These are phyloP conservation scores for Pouteria campechiana DNA, from an alignment of 179 eudicot species.

Conservation along the genomic window DNA sequence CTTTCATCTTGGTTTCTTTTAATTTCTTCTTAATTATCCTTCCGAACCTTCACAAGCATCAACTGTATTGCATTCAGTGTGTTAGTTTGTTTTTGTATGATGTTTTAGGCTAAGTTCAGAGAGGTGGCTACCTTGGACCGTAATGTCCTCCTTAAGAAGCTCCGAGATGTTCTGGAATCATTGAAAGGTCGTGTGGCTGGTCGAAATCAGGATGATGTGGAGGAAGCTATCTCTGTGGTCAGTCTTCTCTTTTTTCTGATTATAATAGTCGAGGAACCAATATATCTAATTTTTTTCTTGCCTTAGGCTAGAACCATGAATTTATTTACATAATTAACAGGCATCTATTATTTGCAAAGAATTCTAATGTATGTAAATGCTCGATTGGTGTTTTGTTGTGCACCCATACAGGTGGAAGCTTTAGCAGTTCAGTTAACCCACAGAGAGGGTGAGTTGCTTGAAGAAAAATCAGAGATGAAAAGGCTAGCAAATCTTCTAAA, in stretches of 20 bases:
- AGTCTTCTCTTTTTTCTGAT: slow-evolving; percentile 8
- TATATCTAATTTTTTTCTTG: too few species aligned
- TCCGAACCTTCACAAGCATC: too few species aligned
- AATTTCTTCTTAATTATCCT: too few species aligned
- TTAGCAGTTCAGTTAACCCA: slow-evolving; percentile 91
- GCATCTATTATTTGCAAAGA: too few species aligned
- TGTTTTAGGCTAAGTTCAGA: slow-evolving; percentile 66
- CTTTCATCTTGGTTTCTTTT: too few species aligned
- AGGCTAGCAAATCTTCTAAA: slow-evolving; percentile 74
- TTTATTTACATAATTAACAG: too few species aligned
- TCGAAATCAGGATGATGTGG: slow-evolving; percentile 81
- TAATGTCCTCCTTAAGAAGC: slow-evolving; percentile 86
- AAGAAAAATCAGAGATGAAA: slow-evolving; percentile 94
- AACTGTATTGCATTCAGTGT: too few species aligned
- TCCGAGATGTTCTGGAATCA: slow-evolving; percentile 88
- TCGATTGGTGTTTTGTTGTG: neutral
- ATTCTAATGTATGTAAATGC: too few species aligned
- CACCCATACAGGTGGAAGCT: slow-evolving; percentile 68
- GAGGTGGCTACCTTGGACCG: slow-evolving; percentile 87
- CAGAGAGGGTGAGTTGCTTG: slow-evolving; percentile 89
- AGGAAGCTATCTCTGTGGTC: slow-evolving; percentile 92
- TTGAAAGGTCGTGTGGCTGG: slow-evolving; percentile 83
- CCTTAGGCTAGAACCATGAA: too few species aligned
- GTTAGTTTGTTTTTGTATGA: too few species aligned
- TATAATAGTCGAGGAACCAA: too few species aligned